Evolutionary conservation across 768 basidiomycete genomes (phyloP).

Genomic region (Mrakia gelida): DNA sequence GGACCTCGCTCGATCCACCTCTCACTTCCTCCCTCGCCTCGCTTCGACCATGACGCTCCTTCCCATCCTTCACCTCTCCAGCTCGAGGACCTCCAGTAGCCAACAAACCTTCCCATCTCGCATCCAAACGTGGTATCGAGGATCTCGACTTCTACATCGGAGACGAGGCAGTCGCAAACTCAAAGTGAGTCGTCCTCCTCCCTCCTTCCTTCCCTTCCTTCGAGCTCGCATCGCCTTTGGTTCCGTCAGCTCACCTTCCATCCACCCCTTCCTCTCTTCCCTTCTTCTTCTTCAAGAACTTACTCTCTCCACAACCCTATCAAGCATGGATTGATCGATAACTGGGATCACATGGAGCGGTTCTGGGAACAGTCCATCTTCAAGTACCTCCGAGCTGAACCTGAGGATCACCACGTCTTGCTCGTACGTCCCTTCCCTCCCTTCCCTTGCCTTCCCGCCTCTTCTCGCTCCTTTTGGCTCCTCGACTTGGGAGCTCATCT

Average conservation of each 20-base stretch:
- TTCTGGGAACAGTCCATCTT: slow-evolving; percentile 99
- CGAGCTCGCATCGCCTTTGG: slow-evolving; percentile 1
- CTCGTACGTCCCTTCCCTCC: slow-evolving; percentile 57
- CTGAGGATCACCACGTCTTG: slow-evolving; percentile 97
- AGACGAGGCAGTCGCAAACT: slow-evolving; percentile 92
- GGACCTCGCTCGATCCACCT: background rate
- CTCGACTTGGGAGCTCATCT: background rate
- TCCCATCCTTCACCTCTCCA: background rate
- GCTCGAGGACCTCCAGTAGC: slow-evolving; percentile 56
- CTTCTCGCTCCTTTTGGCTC: background rate
- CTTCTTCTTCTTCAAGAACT: slow-evolving; percentile 48
- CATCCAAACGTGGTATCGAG: slow-evolving; percentile 94
- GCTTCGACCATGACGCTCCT: slow-evolving; percentile 41
- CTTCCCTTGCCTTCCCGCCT: too few relatives aligned
- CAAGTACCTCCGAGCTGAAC: slow-evolving; percentile 97
- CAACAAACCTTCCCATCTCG: slow-evolving; percentile 81
- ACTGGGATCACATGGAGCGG: slow-evolving; percentile 95
- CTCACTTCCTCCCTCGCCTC: slow-evolving; percentile 31
- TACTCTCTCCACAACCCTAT: slow-evolving; percentile 96
- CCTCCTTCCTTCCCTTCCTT: background rate
- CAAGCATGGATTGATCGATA: slow-evolving; percentile 61
- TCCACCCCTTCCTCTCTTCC: background rate
- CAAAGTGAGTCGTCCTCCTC: slow-evolving; percentile 54
- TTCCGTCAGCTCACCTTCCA: background rate
- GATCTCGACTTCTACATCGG: slow-evolving; percentile 99